Conservation (phyloP, 495 filamentous ascomycete species). For the Aspergillus avenaceus region DNA sequence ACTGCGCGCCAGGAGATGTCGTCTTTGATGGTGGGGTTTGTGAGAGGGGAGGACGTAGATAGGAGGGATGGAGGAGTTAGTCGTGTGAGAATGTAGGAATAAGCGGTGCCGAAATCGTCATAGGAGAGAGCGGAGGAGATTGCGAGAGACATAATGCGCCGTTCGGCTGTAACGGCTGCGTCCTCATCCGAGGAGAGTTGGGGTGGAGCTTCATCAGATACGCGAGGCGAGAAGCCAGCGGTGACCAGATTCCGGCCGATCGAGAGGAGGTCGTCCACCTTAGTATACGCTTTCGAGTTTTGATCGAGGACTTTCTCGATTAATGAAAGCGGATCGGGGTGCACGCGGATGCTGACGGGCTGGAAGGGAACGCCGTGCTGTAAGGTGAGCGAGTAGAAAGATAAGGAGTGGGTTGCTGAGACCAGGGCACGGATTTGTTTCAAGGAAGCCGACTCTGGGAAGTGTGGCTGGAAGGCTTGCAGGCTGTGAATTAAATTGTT, state of each 20-base stretch:
- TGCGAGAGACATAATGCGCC: conserved; percentile 80
- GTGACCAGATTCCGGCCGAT: conserved; percentile 73
- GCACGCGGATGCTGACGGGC: conserved; percentile 83
- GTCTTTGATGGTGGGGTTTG: conserved; percentile 46
- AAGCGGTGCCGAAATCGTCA: conserved; percentile 95
- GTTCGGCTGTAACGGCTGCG: conserved; percentile 43
- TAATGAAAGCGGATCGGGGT: conserved; percentile 78
- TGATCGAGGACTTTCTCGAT: conserved; percentile 83
- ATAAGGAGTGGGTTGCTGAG: conserved; percentile 80
- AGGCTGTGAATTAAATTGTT: conserved; percentile 44
- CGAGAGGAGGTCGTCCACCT: conserved; percentile 75
- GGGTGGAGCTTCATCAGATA: conserved; percentile 16
- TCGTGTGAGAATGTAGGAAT: conserved; percentile 82
- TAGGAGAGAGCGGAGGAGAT: conserved; percentile 80
- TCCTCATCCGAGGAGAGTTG: conserved; percentile 18
- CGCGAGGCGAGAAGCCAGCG: conserved; percentile 52
- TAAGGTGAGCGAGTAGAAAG: conserved; percentile 81
- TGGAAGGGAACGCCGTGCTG: conserved; percentile 91
- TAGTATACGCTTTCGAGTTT: conserved; percentile 79
- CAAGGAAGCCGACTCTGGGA: conserved; percentile 51
- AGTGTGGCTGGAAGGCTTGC: conserved; percentile 62
- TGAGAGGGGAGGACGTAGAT: conserved; percentile 26
- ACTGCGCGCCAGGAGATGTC: conserved; percentile 92
- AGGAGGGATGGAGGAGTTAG: conserved; percentile 39
- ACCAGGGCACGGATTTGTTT: conserved; percentile 65